phyloP scores from a whole-genome alignment of 805 yeast genomes.

The Nakazawaea ernobii region DNA sequence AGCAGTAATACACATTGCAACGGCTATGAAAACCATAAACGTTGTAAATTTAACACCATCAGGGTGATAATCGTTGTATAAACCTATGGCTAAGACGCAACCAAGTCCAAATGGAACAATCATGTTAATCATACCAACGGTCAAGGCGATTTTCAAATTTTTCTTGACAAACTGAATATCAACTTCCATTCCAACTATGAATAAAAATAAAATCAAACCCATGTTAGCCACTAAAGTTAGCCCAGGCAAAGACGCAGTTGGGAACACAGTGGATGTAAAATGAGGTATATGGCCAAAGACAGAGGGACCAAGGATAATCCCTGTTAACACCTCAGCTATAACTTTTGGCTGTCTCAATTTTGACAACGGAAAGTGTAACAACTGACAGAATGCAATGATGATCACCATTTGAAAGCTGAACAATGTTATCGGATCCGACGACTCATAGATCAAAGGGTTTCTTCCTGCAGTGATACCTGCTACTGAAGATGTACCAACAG shows the following conservation, averaged over 20 bases:
- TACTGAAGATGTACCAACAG: slow-evolving; percentile 32
- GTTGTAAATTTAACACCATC: slow-evolving; percentile 56
- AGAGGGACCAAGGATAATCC: slow-evolving; percentile 70
- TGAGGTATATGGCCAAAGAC: slow-evolving; percentile 68
- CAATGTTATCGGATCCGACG: slow-evolving; percentile 58
- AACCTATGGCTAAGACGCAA: slow-evolving; percentile 61
- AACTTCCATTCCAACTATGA: slow-evolving; percentile 75
- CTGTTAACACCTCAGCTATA: slow-evolving; percentile 76
- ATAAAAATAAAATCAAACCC: slow-evolving; percentile 70
- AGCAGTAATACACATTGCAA: slow-evolving; percentile 80
- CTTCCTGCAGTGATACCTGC: slow-evolving; percentile 71
- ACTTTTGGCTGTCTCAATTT: slow-evolving; percentile 70
- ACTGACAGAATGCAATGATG: slow-evolving; percentile 53
- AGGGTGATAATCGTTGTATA: slow-evolving; percentile 48
- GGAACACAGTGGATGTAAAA: slow-evolving; percentile 62
- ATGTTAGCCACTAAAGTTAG: slow-evolving; percentile 65
- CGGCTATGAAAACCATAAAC: slow-evolving; percentile 75
- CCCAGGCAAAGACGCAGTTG: slow-evolving; percentile 55
- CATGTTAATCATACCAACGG: slow-evolving; percentile 69
- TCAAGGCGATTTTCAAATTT: slow-evolving; percentile 53
- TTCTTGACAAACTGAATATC: slow-evolving; percentile 60
- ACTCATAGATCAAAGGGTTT: slow-evolving; percentile 57
- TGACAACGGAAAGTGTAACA: slow-evolving; percentile 55
- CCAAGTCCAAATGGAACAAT: slow-evolving; percentile 80
- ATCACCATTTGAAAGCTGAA: slow-evolving; percentile 66